Evolutionary conservation across 108 stramenopile species (phyloP).

Genomic region (Aurantiochytrium sp.): DNA sequence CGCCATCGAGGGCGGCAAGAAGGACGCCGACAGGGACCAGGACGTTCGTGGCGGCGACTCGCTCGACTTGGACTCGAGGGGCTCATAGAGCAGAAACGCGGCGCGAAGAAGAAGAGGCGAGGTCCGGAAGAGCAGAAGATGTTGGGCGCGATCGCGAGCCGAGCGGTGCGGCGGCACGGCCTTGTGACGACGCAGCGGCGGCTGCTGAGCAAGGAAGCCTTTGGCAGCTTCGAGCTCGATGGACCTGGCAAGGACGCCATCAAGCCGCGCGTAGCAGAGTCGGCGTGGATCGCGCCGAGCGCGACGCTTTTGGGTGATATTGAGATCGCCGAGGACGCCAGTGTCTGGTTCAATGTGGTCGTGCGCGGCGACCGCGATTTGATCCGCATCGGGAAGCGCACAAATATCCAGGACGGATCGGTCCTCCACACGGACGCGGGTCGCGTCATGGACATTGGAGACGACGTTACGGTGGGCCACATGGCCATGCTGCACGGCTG

Average conservation of each 20-base stretch:
- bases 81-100: too few relatives aligned
- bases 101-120: too few relatives aligned
- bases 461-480: conserved; percentile 46
- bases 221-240: background rate
- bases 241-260: background rate
- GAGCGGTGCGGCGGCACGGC: background rate
- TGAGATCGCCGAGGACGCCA: conserved; percentile 31
- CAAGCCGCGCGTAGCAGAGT: conserved; percentile 27
- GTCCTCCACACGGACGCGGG: conserved; percentile 43
- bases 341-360: conserved; percentile 48
- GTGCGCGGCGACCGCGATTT: conserved; percentile 49
- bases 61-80: too few relatives aligned
- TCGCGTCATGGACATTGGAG: conserved; percentile 39
- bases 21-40: too few relatives aligned
- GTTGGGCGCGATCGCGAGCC: too few relatives aligned
- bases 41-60: too few relatives aligned
- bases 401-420: conserved; percentile 50
- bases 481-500: conserved; percentile 48
- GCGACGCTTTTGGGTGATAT: conserved; percentile 51
- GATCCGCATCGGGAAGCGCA: conserved; percentile 38
- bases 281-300: conserved; percentile 52
- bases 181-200: background rate
- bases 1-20: too few relatives aligned
- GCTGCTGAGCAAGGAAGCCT: background rate
- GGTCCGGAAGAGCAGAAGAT: too few relatives aligned